A percentile compares a stretch with the other conserved stretches of the same genome.
Evolutionary conservation across 2,329 filamentous ascomycete genomes (phyloP).

Genomic region (Teratosphaeriaceae sp.): DNA sequence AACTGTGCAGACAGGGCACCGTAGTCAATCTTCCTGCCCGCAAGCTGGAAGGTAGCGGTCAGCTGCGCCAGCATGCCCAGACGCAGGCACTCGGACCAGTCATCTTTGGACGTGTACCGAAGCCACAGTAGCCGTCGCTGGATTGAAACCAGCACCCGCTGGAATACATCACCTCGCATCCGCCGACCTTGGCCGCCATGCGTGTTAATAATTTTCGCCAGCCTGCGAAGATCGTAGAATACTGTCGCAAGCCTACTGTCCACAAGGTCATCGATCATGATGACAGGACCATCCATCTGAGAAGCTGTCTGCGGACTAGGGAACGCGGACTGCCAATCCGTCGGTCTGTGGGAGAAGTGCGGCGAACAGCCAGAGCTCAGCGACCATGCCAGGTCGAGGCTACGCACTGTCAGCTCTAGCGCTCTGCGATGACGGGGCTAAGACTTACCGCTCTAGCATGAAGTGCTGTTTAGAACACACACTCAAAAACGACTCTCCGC

Average conservation of each 20-base stretch:
- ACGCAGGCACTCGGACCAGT: background rate
- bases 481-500: background rate
- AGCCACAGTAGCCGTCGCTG: background rate
- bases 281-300: background rate
- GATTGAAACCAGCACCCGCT: background rate
- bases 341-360: background rate
- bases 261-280: background rate
- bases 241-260: background rate
- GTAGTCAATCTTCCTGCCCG: background rate
- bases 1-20: background rate
- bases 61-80: constrained; percentile 1
- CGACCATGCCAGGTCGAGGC: background rate
- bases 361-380: background rate
- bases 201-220: background rate
- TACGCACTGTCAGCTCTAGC: background rate
- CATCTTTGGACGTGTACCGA: background rate
- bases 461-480: background rate
- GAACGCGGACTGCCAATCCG: background rate
- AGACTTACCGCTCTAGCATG: background rate
- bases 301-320: background rate
- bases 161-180: background rate
- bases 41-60: background rate
- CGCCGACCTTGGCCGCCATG: background rate
- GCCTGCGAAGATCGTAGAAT: background rate
- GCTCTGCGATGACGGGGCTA: background rate